Base-by-base conservation (phyloP, 345 rosid species). In the Syzygium jambos region DNA sequence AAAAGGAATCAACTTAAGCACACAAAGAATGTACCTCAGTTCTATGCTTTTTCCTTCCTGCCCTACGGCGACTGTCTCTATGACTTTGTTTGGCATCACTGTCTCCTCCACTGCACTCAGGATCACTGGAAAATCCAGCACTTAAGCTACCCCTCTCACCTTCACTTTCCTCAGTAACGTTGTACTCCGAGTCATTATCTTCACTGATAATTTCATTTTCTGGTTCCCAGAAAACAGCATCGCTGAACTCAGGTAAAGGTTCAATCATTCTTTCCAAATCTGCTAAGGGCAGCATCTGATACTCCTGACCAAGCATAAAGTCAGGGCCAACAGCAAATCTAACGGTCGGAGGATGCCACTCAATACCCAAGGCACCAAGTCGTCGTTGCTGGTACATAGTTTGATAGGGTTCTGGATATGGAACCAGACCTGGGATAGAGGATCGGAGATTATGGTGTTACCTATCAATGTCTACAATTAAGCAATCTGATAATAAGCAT, bases 391-490 rank as follows among this genome's bases (percentile, higher is more conserved):
- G 99, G 92, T 91, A 98, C 95, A 94, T 93, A 87, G 92, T 95
- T 91, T 98, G 99, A 90, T 96, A 97, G 85, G 98, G 99, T 92
- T 98, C 99, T 55, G 98, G 92, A 91, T 98, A 98, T 29, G 99
- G 99, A 91, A 93, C 92, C 98, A 98, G 94, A 88, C 98, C 99
- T 96, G 89, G 87, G 87, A 90, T 78, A 84, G 80, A 29, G 85
- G 90, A 89, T 55, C 38, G 22, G 43, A 80, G 17, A 68, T 85
- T 78, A 82, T 43, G 59, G 82, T 51, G 29, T 87, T 87, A 82
- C 68, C 34, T 78, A 56, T 41, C 78, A 80, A 77, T 73, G 80
- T 19, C 49, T 38, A 56, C 68, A 84, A 68, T 89, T 84, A 86
- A 80, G 85, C 80, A 52, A 87, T 85, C 73, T 80, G 84, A 84